These are phyloP conservation scores for Malus orientalis DNA, from an alignment of 306 rosid species.

Conservation along the genomic window DNA sequence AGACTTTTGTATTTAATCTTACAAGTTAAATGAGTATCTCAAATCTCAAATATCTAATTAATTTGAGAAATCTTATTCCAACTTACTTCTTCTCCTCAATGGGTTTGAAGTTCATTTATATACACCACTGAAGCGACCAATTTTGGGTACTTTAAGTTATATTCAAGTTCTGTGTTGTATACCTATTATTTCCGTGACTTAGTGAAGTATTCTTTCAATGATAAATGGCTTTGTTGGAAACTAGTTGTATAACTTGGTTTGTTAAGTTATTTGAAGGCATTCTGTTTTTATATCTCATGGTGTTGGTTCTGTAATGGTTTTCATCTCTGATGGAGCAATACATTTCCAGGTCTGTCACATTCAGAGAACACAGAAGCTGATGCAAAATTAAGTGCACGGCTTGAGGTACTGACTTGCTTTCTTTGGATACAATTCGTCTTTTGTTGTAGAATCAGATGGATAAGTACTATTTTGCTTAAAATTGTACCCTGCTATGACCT, in stretches of 20 bases:
- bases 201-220: not conserved
- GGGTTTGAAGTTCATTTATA: not conserved
- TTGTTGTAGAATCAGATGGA: not conserved
- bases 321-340: conserved; percentile 4
- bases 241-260: conserved; percentile 1
- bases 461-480: not conserved
- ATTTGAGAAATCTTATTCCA: not conserved
- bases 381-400: conserved; percentile 47
- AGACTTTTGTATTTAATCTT: not conserved
- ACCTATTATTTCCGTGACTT: not conserved
- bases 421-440: conserved; percentile 1
- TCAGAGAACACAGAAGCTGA: conserved; percentile 47
- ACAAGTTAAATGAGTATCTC: not conserved
- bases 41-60: not conserved
- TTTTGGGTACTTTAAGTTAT: not conserved
- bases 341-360: conserved; percentile 33
- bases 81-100: not conserved
- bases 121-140: not conserved
- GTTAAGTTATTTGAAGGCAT: conserved; percentile 2
- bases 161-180: not conserved
- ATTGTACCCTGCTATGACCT: not conserved
- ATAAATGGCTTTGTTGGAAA: not conserved
- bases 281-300: conserved; percentile 4
- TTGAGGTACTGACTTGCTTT: conserved; percentile 55
- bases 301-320: conserved; percentile 8